These are phyloP conservation scores for Marasmius tenuissimus DNA, from an alignment of 1,284 basidiomycete genomes.

Conservation along the genomic window DNA sequence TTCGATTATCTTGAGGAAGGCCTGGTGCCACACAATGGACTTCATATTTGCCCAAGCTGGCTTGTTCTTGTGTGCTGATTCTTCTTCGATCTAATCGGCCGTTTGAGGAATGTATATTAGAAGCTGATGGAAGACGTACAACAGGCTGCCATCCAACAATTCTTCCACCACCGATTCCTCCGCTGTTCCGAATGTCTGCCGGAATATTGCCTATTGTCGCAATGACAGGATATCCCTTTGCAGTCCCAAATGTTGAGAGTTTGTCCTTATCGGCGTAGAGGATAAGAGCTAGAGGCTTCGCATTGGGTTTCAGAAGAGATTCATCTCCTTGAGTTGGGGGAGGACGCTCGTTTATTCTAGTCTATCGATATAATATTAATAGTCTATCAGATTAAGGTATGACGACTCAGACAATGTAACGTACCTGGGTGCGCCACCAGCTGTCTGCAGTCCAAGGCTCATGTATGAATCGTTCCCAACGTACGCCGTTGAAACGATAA, in stretches of 20 bases:
- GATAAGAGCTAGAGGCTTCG: constrained; percentile 23
- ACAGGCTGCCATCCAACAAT: constrained; percentile 46
- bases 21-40: constrained; percentile 32
- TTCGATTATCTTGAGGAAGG: constrained; percentile 26
- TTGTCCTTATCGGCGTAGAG: constrained; percentile 48
- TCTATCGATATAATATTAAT: background rate
- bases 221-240: constrained; percentile 45
- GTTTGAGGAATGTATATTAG: background rate
- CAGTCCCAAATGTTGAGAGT: constrained; percentile 41
- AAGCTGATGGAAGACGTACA: constrained; percentile 22
- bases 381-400: background rate
- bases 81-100: constrained; percentile 25
- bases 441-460: background rate
- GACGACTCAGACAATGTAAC: background rate
- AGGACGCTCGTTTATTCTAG: background rate
- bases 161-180: constrained; percentile 33
- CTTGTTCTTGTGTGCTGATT: constrained; percentile 25
- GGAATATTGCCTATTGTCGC: constrained; percentile 37
- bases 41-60: constrained; percentile 32
- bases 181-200: constrained; percentile 33
- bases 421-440: background rate
- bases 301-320: constrained; percentile 14
- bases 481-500: background rate
- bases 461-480: background rate
- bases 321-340: background rate